phyloP scores from a whole-genome alignment of 805 yeast genomes.

The Zygotorulaspora chibaensis region DNA sequence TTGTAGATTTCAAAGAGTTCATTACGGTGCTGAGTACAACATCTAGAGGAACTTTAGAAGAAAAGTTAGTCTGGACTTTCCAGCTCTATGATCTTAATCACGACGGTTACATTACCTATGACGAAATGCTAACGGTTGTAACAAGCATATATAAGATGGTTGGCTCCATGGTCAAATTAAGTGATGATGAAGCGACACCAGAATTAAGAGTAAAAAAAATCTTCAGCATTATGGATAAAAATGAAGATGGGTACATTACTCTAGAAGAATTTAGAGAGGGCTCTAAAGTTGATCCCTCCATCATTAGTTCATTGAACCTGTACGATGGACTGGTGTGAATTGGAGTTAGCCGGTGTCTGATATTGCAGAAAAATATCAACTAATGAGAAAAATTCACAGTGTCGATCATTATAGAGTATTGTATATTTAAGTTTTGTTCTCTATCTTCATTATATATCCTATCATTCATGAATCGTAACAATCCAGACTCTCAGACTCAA shows the following conservation, averaged over 20 bases:
- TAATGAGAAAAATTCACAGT: background rate
- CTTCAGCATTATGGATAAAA: conserved; percentile 68
- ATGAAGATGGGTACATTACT: conserved; percentile 64
- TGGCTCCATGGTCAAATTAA: conserved; percentile 85
- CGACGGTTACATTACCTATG: conserved; percentile 69
- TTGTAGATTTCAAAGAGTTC: conserved; percentile 88
- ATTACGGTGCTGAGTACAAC: conserved; percentile 83
- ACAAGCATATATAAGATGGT: conserved; percentile 89
- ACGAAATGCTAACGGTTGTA: conserved; percentile 76
- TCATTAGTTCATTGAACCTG: conserved; percentile 68
- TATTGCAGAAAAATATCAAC: background rate
- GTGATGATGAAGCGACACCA: conserved; percentile 89
- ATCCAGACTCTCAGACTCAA: conserved; percentile 29
- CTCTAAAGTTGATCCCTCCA: conserved; percentile 71
- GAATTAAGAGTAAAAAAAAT: conserved; percentile 81
- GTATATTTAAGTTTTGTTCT: background rate
- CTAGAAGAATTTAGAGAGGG: conserved; percentile 81
- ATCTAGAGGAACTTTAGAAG: conserved; percentile 78
- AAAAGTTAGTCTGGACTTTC: conserved; percentile 87
- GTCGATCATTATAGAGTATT: background rate
- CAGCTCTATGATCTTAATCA: conserved; percentile 78
- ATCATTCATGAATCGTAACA: too few relatives aligned
- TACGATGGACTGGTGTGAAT: conserved; percentile 72
- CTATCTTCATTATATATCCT: too few relatives aligned
- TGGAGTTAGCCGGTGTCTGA: background rate